Evolutionary conservation across 169 alveolate genomes (phyloP), one percentile per base, ranked within the genome.

Genomic region (Plasmodium reichenowi): DNA sequence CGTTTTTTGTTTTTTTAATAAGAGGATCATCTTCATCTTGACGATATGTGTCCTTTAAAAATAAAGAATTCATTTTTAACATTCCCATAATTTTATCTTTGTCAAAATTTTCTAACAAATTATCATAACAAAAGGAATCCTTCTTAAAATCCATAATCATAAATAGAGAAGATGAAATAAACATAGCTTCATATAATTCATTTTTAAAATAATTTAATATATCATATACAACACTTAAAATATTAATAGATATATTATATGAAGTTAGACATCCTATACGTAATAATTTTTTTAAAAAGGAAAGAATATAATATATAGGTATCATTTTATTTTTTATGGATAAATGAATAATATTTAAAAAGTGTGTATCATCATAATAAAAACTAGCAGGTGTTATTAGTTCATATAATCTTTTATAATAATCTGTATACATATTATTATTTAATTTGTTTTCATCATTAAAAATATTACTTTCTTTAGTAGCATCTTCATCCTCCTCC

Each of bases 321-420:
- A 86, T 86, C 92, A 86, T 86, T 86, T 59, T 73, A 43, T 86
- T 86, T 58, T 86, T 86, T 59, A 86, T 43, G 5, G 92, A 86
- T 60, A 52, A 15, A 54, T 72, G 56, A 22, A 86, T 60, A 71
- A 86, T 86, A 43, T 86, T 86, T 72, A 86, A 60, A 52, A 86
- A 86, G 13, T 52, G 48, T 64, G 92, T 86, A 38, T 26, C 92
- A 22, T 64, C 74, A 47, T 71, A 86, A 47, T 86, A 86, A 66
- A 86, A 86, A 66, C 92, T 86, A 12, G 88, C 92, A 1, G 92
- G 92, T 0, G 56, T 72, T 45, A 86, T 86, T 26, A 86, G 45
- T 52, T 86, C 92, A 54, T 47, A 86, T 10, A 86, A 54, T 26
- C 88, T 86, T 70, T 71, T 70, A 60, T 86, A 86, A 26, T 86